Evolutionary conservation across 768 basidiomycete genomes (phyloP), one percentile per base, ranked within the genome.

Genomic region (Nidularia pulvinata): DNA sequence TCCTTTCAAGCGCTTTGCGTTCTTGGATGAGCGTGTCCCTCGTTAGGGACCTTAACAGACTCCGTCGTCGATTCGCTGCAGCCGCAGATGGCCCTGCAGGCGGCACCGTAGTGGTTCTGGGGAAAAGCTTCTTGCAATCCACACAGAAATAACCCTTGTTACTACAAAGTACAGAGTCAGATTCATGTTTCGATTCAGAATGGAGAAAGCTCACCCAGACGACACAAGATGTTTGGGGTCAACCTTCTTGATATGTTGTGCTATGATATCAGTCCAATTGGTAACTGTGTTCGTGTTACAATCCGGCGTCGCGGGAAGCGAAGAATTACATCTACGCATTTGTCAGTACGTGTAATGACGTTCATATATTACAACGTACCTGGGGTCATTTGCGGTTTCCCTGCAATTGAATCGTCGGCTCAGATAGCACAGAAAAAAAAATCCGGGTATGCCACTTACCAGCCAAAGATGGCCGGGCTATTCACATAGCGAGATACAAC

Each of bases 331-430:
- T 62, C 85, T 85, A 51, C 39, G 22, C 35, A 16, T 0, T 22
- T 59, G 47, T 57, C 30, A 54, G 48, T 25, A 25, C 4, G 4
- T 25, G 4, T 25, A 25, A 25, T 25, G 25, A 25, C 4, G 25
- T 25, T 4, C 9, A 43, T n/a, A 5, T 34, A 50, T 56, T 49
- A 42, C 25, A 42, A 42, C 37, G 13, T 51, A 85, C 82, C 83
- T 80, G 7, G 85, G 74, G 59, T 88, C 86, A 61, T 88, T 88
- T 16, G 84, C 86, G 57, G 86, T 57, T 61, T 88, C 86, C 81
- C 82, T 84, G 50, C 37, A 60, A 47, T 48, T 32, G 30, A 46
- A n/a, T 34, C 43, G 39, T 16, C 46, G 14, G 7, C 33, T 45
- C 34, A 58, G 13, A 58, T 36, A 13, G 16, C 11, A 36, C 25